A percentile compares a stretch with the other conserved stretches of the same genome.
Conservation (phyloP, 192 early-diverging fungal genomes). For the Mortierella antarctica region DNA sequence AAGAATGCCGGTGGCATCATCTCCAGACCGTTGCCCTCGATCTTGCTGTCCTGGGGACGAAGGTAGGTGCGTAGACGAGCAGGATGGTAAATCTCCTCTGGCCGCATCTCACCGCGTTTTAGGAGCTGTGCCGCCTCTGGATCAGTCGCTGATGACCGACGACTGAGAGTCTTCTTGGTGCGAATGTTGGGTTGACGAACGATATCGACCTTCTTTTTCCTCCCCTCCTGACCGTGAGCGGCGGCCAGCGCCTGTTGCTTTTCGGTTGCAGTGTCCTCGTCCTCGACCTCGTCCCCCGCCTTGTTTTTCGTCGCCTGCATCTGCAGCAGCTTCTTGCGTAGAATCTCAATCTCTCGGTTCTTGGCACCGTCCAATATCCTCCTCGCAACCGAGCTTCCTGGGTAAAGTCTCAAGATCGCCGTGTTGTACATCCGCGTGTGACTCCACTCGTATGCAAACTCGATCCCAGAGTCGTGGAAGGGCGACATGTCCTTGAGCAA, state of each 20-base stretch:
- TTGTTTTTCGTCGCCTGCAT: neutral
- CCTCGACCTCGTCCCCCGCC: neutral
- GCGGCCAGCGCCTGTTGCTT: neutral
- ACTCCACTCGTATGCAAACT: conserved; percentile 57
- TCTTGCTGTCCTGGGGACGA: conserved; percentile 6
- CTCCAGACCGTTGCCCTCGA: conserved; percentile 37
- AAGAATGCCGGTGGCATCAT: conserved; percentile 47
- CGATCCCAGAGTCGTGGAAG: conserved; percentile 32
- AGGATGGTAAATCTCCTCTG: conserved; percentile 51
- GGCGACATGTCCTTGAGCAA: conserved; percentile 49
- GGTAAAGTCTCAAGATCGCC: conserved; percentile 30
- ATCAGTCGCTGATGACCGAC: neutral
- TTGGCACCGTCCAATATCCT: conserved; percentile 47
- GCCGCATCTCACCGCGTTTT: conserved; percentile 39
- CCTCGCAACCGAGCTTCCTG: conserved; percentile 28
- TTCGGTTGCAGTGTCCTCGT: neutral
- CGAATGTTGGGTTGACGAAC: neutral
- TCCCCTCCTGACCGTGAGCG: neutral
- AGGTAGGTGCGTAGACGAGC: conserved; percentile 40
- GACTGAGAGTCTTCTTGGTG: neutral
- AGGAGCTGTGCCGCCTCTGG: too few species aligned
- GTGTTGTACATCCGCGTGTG: conserved; percentile 48
- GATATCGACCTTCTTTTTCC: neutral
- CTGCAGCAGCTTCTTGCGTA: conserved; percentile 9
- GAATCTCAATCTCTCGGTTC: conserved; percentile 15